These are phyloP conservation scores for Gossypium turneri DNA, from an alignment of 345 rosid genomes.

Conservation along the genomic window DNA sequence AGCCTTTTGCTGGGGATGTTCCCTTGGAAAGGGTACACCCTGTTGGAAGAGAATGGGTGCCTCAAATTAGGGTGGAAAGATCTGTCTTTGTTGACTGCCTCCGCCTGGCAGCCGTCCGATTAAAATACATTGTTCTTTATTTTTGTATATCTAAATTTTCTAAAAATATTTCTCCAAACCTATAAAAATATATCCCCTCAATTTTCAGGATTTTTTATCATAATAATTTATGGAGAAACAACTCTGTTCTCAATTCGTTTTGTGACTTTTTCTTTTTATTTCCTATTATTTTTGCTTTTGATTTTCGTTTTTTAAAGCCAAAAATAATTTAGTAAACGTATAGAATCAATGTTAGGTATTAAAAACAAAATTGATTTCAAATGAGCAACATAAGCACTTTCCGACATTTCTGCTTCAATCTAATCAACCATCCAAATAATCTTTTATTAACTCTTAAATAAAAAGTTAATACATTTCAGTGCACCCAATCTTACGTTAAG, in stretches of 20 bases:
- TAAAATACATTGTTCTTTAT: slow-evolving; percentile 17
- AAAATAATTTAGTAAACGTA: too few species aligned
- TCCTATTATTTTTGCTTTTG: not conserved
- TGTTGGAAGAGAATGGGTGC: slow-evolving; percentile 74
- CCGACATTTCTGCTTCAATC: not conserved
- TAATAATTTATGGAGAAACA: not conserved
- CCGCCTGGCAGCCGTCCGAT: slow-evolving; percentile 83
- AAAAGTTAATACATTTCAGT: too few species aligned
- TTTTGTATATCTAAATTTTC: slow-evolving; percentile 7
- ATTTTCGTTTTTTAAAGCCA: too few species aligned
- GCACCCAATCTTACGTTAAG: rapidly evolving
- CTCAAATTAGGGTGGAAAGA: slow-evolving; percentile 96
- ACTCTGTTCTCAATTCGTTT: not conserved
- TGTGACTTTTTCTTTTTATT: not conserved
- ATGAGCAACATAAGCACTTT: not conserved
- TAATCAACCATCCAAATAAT: not conserved
- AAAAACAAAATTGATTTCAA: not conserved
- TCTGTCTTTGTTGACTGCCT: slow-evolving; percentile 81
- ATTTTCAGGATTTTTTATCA: not conserved
- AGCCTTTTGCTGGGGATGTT: slow-evolving; percentile 79
- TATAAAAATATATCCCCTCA: not conserved
- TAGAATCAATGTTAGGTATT: not conserved
- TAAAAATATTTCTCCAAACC: not conserved
- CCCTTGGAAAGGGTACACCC: slow-evolving; percentile 90
- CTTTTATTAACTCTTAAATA: too few species aligned